Percentiles rank a stretch among this genome's conserved stretches.
Conservation (phyloP, 176 grass and related monocot species). For the Saccharum spontaneum region DNA sequence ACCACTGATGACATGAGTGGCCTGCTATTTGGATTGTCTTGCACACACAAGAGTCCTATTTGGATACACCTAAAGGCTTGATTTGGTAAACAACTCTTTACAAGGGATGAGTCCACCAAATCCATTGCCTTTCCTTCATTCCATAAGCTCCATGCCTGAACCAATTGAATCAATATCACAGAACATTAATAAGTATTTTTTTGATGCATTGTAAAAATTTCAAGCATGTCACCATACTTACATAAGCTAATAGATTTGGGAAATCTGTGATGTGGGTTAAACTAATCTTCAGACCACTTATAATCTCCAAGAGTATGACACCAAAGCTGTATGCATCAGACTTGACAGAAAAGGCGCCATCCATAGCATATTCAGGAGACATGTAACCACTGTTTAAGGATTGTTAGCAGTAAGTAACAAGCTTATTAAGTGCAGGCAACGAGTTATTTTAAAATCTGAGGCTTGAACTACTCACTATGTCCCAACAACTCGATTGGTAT, state of each 20-base stretch:
- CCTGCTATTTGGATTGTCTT: slow-evolving; percentile 48
- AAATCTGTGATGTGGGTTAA: no score
- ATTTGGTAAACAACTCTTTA: not conserved
- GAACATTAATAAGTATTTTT: not conserved
- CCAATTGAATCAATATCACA: not conserved
- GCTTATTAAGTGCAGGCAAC: no score
- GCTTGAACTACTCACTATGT: no score
- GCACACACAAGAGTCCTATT: slow-evolving; percentile 58
- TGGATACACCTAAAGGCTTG: slow-evolving; percentile 49
- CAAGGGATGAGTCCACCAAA: slow-evolving; percentile 28
- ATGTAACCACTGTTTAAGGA: no score
- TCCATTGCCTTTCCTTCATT: slow-evolving; percentile 43
- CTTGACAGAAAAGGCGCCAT: slow-evolving; percentile 56
- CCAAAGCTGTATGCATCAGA: slow-evolving; percentile 59
- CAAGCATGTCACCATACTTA: not conserved
- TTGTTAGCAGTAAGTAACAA: no score
- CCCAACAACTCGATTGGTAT: no score
- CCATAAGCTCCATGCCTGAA: slow-evolving; percentile 61
- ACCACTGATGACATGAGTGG: slow-evolving; percentile 51
- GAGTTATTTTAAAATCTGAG: no score
- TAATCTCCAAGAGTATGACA: slow-evolving; percentile 28
- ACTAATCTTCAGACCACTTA: no score
- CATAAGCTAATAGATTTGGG: no score
- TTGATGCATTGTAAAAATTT: not conserved
- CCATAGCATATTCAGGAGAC: slow-evolving; percentile 57